A percentile compares a stretch with the other conserved stretches of the same genome.
Evolutionary conservation across 768 basidiomycete species (phyloP).

Genomic region (Mycena polygramma): DNA sequence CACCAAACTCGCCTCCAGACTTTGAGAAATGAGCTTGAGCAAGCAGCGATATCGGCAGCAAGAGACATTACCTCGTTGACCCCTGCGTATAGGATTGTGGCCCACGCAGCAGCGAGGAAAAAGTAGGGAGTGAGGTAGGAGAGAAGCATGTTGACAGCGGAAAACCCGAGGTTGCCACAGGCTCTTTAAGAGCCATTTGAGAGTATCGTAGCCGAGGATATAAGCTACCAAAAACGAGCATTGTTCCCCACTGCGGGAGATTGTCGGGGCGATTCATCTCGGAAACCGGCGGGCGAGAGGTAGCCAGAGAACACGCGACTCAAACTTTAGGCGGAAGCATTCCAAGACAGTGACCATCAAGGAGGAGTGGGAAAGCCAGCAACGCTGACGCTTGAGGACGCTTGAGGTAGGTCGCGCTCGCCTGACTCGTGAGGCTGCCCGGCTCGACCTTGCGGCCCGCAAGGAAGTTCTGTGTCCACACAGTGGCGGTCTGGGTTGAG

Average conservation of each 20-base stretch:
- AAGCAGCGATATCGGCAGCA: not conserved
- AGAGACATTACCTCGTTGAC: constrained; percentile 55
- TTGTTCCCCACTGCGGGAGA: constrained; percentile 1
- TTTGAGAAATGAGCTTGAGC: constrained; percentile 30
- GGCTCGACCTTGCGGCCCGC: no score
- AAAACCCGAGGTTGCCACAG: not conserved
- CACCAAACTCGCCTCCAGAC: constrained; percentile 64
- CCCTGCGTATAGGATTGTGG: constrained; percentile 59
- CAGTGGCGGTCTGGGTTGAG: no score
- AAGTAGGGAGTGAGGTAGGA: constrained; percentile 25
- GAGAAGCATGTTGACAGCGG: constrained; percentile 13
- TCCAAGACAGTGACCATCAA: not conserved
- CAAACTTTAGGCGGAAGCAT: constrained; percentile 5
- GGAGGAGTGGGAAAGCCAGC: constrained; percentile 5
- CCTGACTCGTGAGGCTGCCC: no score
- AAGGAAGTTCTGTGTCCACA: no score
- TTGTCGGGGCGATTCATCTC: constrained; percentile 19
- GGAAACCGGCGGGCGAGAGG: not conserved
- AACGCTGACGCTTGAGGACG: not conserved
- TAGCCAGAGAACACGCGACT: constrained; percentile 15
- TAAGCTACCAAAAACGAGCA: constrained; percentile 13
- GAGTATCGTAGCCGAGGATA: constrained; percentile 13
- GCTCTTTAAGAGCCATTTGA: not conserved
- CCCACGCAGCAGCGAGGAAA: constrained; percentile 32
- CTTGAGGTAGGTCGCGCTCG: no score